A percentile compares a stretch with the other conserved stretches of the same genome.
These are phyloP conservation scores for Agrocybe chaxingu DNA, from an alignment of 768 basidiomycete genomes.

Conservation along the genomic window DNA sequence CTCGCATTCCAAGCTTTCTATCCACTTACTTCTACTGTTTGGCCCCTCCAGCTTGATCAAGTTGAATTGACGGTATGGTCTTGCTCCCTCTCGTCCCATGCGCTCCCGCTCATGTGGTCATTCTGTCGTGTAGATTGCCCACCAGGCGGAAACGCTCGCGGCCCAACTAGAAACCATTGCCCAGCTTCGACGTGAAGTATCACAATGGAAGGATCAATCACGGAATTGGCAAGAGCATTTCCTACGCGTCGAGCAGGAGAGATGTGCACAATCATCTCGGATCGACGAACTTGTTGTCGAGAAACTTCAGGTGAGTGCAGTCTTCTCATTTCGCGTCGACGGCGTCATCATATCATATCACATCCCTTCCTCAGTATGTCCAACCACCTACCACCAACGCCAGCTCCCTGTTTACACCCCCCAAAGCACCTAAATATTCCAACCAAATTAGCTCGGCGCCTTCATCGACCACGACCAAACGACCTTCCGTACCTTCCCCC, in stretches of 20 bases:
- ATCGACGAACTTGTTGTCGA: constrained; percentile 59
- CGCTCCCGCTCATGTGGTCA: not conserved
- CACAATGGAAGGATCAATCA: constrained; percentile 75
- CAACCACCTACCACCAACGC: not conserved
- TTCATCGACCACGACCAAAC: constrained; percentile 26
- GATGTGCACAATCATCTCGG: constrained; percentile 52
- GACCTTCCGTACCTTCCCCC: constrained; percentile 23
- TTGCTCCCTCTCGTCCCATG: not conserved
- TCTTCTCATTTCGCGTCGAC: not conserved
- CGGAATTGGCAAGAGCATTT: constrained; percentile 81
- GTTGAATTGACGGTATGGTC: constrained; percentile 51
- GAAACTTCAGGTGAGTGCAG: constrained; percentile 38
- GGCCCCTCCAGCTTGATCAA: constrained; percentile 42
- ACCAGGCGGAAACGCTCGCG: constrained; percentile 50
- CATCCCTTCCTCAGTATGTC: constrained; percentile 1
- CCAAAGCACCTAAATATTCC: constrained; percentile 24
- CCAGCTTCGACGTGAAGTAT: constrained; percentile 60
- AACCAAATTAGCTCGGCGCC: constrained; percentile 24
- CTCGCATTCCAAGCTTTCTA: not conserved
- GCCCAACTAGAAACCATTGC: constrained; percentile 45
- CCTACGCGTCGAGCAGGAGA: constrained; percentile 68
- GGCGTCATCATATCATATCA: not conserved
- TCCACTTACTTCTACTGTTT: too few species aligned
- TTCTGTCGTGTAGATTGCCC: constrained; percentile 39
- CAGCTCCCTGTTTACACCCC: constrained; percentile 6